Percentiles rank a stretch among this genome's conserved stretches.
These are phyloP conservation scores for Lentinula aciculospora DNA, from an alignment of 768 basidiomycete species.

Conservation along the genomic window DNA sequence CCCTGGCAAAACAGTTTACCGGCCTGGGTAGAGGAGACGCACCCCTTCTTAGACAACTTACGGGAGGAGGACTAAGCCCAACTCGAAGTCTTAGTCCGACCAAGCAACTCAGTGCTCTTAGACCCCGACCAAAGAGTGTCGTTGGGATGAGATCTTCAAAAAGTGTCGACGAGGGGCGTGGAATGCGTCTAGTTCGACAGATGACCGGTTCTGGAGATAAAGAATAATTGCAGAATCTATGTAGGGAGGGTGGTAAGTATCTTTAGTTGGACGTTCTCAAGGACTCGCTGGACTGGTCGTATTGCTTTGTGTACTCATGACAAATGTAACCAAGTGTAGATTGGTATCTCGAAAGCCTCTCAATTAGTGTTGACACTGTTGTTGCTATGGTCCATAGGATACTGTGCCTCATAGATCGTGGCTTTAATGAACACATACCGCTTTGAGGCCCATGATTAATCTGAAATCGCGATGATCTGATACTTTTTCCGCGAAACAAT, in stretches of 20 bases:
- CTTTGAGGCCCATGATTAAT: conserved; percentile 18
- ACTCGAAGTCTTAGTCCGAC: conserved; percentile 67
- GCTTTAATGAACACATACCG: no score
- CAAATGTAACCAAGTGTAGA: no score
- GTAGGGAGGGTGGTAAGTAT: not conserved
- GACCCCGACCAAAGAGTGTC: conserved; percentile 74
- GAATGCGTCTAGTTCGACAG: conserved; percentile 73
- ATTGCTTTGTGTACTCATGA: conserved; percentile 3
- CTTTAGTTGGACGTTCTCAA: conserved; percentile 6
- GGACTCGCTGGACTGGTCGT: conserved; percentile 5
- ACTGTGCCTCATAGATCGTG: not conserved
- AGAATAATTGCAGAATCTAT: not conserved
- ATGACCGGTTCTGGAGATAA: conserved; percentile 53
- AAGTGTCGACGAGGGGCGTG: conserved; percentile 64
- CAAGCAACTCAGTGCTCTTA: conserved; percentile 48
- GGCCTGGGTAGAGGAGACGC: conserved; percentile 43
- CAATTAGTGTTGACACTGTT: no score
- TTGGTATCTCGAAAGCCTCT: no score
- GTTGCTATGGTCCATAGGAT: no score
- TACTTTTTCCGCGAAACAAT: not conserved
- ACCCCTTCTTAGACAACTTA: conserved; percentile 25
- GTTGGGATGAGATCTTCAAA: conserved; percentile 61
- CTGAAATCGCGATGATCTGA: not conserved
- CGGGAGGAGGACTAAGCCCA: conserved; percentile 18
- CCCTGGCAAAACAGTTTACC: conserved; percentile 72